Evolutionary conservation across 2,329 filamentous ascomycete genomes (phyloP).

Genomic region (Elsinoe australis): DNA sequence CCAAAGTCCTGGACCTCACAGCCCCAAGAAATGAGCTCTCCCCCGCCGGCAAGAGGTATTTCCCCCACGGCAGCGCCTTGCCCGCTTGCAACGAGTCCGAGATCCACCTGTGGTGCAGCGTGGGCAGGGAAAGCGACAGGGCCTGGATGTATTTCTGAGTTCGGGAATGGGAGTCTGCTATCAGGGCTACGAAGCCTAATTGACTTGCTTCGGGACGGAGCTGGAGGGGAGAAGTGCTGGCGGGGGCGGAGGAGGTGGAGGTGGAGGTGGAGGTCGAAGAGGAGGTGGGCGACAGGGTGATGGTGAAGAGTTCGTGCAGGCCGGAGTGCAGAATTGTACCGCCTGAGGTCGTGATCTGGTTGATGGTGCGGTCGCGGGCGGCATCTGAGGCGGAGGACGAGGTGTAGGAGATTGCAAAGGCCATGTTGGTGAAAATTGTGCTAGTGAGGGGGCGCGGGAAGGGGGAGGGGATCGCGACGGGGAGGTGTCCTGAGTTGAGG

Average conservation of each 20-base stretch:
- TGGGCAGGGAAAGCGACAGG: slow-evolving; percentile 79
- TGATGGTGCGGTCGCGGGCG: slow-evolving; percentile 51
- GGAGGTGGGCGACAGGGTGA: neutral
- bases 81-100: slow-evolving; percentile 58
- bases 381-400: slow-evolving; percentile 40
- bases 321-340: slow-evolving; percentile 64
- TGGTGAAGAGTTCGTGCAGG: slow-evolving; percentile 72
- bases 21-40: slow-evolving; percentile 70
- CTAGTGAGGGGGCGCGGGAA: slow-evolving; percentile 25
- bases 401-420: slow-evolving; percentile 73
- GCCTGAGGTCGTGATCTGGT: slow-evolving; percentile 61
- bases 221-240: slow-evolving; percentile 43
- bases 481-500: slow-evolving; percentile 9
- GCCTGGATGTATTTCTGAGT: slow-evolving; percentile 93
- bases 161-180: slow-evolving; percentile 77
- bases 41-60: slow-evolving; percentile 80
- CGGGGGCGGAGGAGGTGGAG: slow-evolving; percentile 20
- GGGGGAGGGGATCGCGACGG: slow-evolving; percentile 15
- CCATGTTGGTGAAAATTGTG: slow-evolving; percentile 69
- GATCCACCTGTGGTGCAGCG: slow-evolving; percentile 75
- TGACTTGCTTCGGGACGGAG: too few species aligned
- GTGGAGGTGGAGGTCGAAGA: slow-evolving; percentile 24
- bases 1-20: slow-evolving; percentile 64
- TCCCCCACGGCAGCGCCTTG: slow-evolving; percentile 62
- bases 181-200: slow-evolving; percentile 76